Evolutionary conservation across 169 alveolate species (phyloP).

Genomic region (Eimeria necatrix): DNA sequence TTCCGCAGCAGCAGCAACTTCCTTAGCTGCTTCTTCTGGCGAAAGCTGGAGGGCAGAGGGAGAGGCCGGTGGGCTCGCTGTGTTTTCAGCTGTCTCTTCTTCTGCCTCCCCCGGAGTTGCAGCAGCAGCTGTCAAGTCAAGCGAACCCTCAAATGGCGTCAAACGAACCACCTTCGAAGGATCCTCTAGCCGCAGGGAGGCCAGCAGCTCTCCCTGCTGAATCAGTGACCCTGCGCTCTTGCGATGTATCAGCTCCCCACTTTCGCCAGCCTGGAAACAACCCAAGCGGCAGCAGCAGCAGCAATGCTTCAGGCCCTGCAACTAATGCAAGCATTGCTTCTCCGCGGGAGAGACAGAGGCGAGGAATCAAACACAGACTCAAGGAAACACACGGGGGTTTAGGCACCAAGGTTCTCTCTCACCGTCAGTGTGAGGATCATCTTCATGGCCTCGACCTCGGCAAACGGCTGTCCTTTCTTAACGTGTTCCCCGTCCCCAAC

Average conservation of each 20-base stretch:
- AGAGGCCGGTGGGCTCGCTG: slow-evolving; percentile 1
- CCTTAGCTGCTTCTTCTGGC: not conserved
- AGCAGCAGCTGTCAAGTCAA: slow-evolving; percentile 54
- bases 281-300: not conserved
- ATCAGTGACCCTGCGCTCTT: slow-evolving; percentile 88
- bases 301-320: not conserved
- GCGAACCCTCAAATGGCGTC: slow-evolving; percentile 24
- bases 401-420: not conserved
- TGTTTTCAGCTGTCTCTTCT: not conserved
- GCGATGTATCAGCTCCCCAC: slow-evolving; percentile 87
- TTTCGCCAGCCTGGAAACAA: slow-evolving; percentile 83
- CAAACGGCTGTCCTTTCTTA: slow-evolving; percentile 87
- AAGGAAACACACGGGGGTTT: no score
- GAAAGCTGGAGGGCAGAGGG: not conserved
- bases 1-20: slow-evolving; percentile 20
- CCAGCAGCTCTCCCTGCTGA: slow-evolving; percentile 88
- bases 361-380: no score
- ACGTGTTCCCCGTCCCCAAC: slow-evolving; percentile 86
- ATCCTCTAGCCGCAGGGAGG: slow-evolving; percentile 77
- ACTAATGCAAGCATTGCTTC: no score
- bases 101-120: not conserved
- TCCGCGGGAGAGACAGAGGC: no score
- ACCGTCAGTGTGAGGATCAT: slow-evolving; percentile 88
- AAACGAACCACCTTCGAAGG: slow-evolving; percentile 70
- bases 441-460: slow-evolving; percentile 92